A percentile compares a stretch with the other conserved stretches of the same genome.
These are phyloP conservation scores for Setaria italica DNA, from an alignment of 202 grass and related monocot species.

Conservation along the genomic window DNA sequence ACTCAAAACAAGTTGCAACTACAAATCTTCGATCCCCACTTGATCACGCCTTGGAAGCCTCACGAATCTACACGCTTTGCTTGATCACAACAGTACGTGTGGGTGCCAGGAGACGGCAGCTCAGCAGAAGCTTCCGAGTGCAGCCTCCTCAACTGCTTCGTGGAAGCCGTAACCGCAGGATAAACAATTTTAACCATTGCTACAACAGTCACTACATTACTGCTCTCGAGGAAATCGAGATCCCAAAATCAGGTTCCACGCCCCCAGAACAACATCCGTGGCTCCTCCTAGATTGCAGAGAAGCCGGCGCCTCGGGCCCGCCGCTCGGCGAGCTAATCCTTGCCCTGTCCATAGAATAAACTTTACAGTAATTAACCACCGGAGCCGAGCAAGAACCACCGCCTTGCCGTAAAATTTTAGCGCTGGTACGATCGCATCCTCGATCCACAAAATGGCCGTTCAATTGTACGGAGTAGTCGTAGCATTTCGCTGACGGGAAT, in stretches of 20 bases:
- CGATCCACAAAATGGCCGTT: background rate
- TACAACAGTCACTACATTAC: conserved; percentile 29
- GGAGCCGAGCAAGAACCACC: background rate
- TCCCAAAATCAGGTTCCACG: conserved; percentile 25
- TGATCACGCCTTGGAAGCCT: conserved; percentile 35
- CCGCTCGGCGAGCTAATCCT: conserved; percentile 13
- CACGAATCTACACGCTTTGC: conserved; percentile 48
- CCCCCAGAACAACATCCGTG: conserved; percentile 55
- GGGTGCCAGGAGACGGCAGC: conserved; percentile 43
- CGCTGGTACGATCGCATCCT: background rate
- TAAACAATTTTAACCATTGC: conserved; percentile 24
- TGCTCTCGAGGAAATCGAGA: conserved; percentile 52
- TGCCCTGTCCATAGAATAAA: background rate
- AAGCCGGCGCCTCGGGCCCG: conserved; percentile 1
- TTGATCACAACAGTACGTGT: conserved; percentile 41
- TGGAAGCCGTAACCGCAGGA: conserved; percentile 29
- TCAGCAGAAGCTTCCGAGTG: conserved; percentile 57
- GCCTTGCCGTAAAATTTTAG: background rate
- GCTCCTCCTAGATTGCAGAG: conserved; percentile 37
- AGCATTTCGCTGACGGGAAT: background rate
- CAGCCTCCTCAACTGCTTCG: conserved; percentile 42
- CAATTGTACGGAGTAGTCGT: background rate
- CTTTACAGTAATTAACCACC: conserved; percentile 16
- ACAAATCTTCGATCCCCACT: background rate
- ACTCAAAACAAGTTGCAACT: conserved; percentile 30